These are phyloP conservation scores for Phytomonas sp. DNA, from an alignment of 208 protist species.

Conservation along the genomic window DNA sequence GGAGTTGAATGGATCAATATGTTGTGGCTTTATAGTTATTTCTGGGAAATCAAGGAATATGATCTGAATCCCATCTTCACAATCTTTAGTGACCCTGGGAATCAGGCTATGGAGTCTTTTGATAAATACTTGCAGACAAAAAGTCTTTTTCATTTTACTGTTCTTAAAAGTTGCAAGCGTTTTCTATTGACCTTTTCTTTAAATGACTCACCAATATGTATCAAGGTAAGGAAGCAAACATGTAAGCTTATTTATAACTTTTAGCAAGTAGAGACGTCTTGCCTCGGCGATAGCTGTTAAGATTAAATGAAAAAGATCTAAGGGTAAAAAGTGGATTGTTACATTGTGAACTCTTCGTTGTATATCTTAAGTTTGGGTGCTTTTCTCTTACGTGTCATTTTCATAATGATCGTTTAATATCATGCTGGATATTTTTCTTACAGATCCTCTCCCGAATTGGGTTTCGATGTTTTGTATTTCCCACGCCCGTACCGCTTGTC, in stretches of 20 bases:
- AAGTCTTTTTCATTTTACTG: background rate
- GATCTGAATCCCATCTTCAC: background rate
- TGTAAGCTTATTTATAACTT: background rate
- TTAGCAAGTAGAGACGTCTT: background rate
- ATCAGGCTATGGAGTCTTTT: background rate
- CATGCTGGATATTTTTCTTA: conserved; percentile 3
- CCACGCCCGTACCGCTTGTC: conserved; percentile 49
- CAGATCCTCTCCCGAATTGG: conserved; percentile 41
- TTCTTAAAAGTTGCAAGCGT: background rate
- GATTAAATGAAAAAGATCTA: background rate
- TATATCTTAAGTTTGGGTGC: background rate
- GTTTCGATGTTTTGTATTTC: conserved; percentile 56
- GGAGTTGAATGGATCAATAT: background rate
- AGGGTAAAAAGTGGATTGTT: background rate
- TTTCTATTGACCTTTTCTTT: background rate
- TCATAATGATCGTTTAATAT: background rate
- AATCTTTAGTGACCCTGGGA: background rate
- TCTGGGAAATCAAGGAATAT: conserved; percentile 1
- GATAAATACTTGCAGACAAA: background rate
- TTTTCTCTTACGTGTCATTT: background rate
- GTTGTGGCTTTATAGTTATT: conserved; percentile 4
- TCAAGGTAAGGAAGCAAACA: background rate
- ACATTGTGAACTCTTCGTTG: background rate
- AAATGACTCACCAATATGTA: background rate
- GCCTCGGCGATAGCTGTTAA: background rate